phyloP scores from a whole-genome alignment of 352 stramenopile species.

The Phytophthora syringae region DNA sequence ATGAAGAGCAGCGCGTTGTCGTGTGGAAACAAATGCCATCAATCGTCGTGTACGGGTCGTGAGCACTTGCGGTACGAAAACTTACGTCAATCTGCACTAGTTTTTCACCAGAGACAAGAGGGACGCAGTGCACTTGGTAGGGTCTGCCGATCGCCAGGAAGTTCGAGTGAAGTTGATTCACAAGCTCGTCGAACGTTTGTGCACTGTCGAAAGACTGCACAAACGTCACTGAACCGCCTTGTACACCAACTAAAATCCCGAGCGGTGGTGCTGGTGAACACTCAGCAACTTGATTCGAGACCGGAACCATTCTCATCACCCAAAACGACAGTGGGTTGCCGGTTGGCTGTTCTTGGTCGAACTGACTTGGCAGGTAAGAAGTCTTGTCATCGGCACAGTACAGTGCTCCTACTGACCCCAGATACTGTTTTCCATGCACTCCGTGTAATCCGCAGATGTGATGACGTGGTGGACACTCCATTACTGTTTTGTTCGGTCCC shows the following conservation, averaged over 20 bases:
- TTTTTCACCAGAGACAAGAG: slow-evolving; percentile 37
- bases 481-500: slow-evolving; percentile 24
- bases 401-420: slow-evolving; percentile 45
- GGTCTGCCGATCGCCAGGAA: slow-evolving; percentile 10
- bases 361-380: background rate
- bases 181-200: slow-evolving; percentile 35
- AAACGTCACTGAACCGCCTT: slow-evolving; percentile 23
- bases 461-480: slow-evolving; percentile 37
- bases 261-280: slow-evolving; percentile 7
- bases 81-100: slow-evolving; percentile 62
- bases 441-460: slow-evolving; percentile 53
- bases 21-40: slow-evolving; percentile 75
- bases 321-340: slow-evolving; percentile 10
- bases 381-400: slow-evolving; percentile 27
- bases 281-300: slow-evolving; percentile 11
- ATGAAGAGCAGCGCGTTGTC: slow-evolving; percentile 55
- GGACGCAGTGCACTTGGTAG: slow-evolving; percentile 49
- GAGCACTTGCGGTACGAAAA: slow-evolving; percentile 16
- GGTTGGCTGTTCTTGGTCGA: background rate
- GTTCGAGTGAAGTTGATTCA: slow-evolving; percentile 36
- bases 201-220: slow-evolving; percentile 45
- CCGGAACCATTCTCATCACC: slow-evolving; percentile 24
- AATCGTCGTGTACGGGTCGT: slow-evolving; percentile 25
- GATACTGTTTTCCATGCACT: slow-evolving; percentile 35
- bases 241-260: slow-evolving; percentile 36